Evolutionary conservation across 2,329 filamentous ascomycete genomes (phyloP), one percentile per base, ranked within the genome.

Genomic region (Catunica adiposa): DNA sequence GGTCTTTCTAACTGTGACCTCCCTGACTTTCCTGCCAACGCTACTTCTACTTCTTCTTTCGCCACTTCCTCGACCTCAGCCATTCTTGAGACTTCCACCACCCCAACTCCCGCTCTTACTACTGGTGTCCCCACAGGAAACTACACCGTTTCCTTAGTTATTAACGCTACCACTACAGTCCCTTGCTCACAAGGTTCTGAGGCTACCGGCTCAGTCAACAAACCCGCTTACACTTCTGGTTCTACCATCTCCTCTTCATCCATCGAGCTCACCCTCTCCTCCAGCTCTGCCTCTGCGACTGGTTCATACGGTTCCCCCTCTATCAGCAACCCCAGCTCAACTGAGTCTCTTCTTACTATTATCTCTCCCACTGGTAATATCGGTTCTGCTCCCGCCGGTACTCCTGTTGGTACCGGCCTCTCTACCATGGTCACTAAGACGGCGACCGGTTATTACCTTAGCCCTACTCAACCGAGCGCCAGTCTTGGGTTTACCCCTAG

Each of bases 1-100:
- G 60, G 59, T 34, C 56, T 61, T n/a, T 61, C 59, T 34, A 56
- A 57, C 29, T 60, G 56, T 54, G 59, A 57, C 53, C 55, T 61
- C 22, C 59, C 56, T 51, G 26, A 55, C 38, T 51, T 47, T 52
- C 31, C 50, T 38, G 34, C 7, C 29, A 52, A 17, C 29, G 34
- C 7, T 15, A 48, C 44, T 11, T 14, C 22, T 25, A 25, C 11
- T 9, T 48, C 44, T 23, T 38, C 26, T 37, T 14, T 14, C 9
- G 9, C 38, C 4, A 17, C 29, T 38, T 22, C 50, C 2, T 20
- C 50, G 15, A 52, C 50, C n/a, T 25, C 11, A 8, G 14, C 17
- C 8, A 15, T 23, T 23, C 14, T 26, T n/a, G n/a, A 17, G n/a
- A 17, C 29, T 22, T 22, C 23, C 17, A 15, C 50, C 22, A 52